A percentile compares a stretch with the other conserved stretches of the same genome.
Evolutionary conservation across 148 eudicot species (phyloP).

Genomic region (Linanthus parryae): DNA sequence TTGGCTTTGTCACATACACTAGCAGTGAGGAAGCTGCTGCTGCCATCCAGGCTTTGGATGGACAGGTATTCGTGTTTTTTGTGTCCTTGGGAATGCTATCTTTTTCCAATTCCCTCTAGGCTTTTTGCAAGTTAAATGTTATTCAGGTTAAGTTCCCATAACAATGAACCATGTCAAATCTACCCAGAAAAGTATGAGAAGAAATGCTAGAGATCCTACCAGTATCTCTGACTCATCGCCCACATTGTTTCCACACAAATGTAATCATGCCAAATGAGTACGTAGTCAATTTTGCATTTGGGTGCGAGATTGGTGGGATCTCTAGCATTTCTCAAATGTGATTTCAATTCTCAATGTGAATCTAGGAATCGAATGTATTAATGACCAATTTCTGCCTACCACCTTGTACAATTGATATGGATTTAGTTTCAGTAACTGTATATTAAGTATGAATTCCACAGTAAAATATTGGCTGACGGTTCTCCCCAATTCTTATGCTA

Average conservation of each 20-base stretch:
- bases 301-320: too few species aligned
- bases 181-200: too few species aligned
- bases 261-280: too few species aligned
- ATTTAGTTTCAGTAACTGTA: not conserved
- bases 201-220: too few species aligned
- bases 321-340: not conserved
- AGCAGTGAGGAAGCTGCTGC: slow-evolving; percentile 66
- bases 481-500: slow-evolving; percentile 16
- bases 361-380: not conserved
- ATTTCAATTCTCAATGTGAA: not conserved
- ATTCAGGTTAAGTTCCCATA: too few species aligned
- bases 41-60: slow-evolving; percentile 86
- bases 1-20: slow-evolving; percentile 77
- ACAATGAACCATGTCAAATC: too few species aligned
- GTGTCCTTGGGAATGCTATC: not conserved
- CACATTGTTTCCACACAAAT: too few species aligned
- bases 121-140: not conserved
- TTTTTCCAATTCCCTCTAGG: not conserved
- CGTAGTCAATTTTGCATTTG: too few species aligned
- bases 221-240: too few species aligned
- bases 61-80: slow-evolving; percentile 40
- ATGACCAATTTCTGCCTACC: not conserved
- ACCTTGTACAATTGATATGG: not conserved
- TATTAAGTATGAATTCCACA: too few species aligned
- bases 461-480: not conserved